Conservation (phyloP, 2,329 filamentous ascomycete genomes). For the Penicillium hordei region DNA sequence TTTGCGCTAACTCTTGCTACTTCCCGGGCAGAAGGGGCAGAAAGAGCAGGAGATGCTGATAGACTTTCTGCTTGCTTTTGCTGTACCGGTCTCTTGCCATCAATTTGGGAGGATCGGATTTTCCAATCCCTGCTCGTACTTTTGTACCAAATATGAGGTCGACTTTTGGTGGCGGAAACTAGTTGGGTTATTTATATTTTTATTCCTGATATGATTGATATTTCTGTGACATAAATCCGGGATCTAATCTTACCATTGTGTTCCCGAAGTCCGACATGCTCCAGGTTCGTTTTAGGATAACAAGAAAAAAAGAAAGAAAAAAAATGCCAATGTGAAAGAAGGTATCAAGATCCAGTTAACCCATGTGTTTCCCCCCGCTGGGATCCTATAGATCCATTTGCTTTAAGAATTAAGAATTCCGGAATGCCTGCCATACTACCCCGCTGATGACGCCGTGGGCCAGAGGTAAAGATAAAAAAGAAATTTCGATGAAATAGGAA, state of each 20-base stretch:
- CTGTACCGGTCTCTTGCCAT: not conserved
- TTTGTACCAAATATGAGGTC: not conserved
- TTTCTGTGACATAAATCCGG: not conserved
- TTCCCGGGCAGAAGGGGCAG: not conserved
- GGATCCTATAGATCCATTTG: not conserved
- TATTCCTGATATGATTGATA: not conserved
- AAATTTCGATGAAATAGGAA: not conserved
- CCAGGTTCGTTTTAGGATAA: not conserved
- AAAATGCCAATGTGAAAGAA: not conserved
- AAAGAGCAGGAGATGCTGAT: not conserved
- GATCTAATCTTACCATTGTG: not conserved
- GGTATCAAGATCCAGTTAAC: not conserved
- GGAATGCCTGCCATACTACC: not conserved
- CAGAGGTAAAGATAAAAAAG: not conserved
- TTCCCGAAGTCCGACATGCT: not conserved
- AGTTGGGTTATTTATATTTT: not conserved
- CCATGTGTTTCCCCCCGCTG: not conserved
- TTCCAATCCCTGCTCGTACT: not conserved
- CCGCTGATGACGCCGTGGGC: not conserved
- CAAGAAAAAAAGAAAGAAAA: not conserved
- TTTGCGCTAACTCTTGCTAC: not conserved
- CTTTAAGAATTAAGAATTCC: not conserved
- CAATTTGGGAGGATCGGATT: not conserved
- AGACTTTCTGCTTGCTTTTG: not conserved
- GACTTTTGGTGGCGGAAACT: not conserved